phyloP scores from a whole-genome alignment of 345 rosid species.

The Euphorbia peplus region DNA sequence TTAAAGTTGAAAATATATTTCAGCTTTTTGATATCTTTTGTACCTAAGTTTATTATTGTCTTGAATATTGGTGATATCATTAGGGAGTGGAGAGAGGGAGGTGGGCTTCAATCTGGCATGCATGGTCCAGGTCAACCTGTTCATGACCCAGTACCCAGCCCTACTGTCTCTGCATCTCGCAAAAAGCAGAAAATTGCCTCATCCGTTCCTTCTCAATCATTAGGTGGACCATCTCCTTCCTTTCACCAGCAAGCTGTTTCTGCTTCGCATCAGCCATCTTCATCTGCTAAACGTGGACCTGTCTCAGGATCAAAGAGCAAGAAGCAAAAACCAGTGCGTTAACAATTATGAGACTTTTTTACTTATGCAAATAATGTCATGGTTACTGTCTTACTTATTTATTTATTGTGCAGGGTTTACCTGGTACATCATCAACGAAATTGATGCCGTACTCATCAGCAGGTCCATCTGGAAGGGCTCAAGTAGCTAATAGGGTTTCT shows the following conservation, averaged over 20 bases:
- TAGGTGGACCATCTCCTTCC: slow-evolving; percentile 52
- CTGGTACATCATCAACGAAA: slow-evolving; percentile 61
- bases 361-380: background rate
- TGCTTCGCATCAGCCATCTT: slow-evolving; percentile 54
- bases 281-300: slow-evolving; percentile 61
- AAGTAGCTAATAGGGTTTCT: slow-evolving; percentile 49
- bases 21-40: slow-evolving; percentile 10
- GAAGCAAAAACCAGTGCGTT: slow-evolving; percentile 74
- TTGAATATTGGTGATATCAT: slow-evolving; percentile 16
- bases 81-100: slow-evolving; percentile 91
- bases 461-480: slow-evolving; percentile 60
- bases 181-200: slow-evolving; percentile 67
- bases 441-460: slow-evolving; percentile 48
- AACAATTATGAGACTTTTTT: slow-evolving; percentile 3
- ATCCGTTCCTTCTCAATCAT: slow-evolving; percentile 58
- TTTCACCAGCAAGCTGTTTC: slow-evolving; percentile 57
- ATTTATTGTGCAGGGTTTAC: slow-evolving; percentile 45
- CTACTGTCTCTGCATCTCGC: slow-evolving; percentile 68
- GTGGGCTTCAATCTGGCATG: slow-evolving; percentile 58
- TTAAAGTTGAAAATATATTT: slow-evolving; percentile 1
- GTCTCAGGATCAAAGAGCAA: slow-evolving; percentile 55
- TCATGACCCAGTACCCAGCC: slow-evolving; percentile 70
- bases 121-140: slow-evolving; percentile 46
- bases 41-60: slow-evolving; percentile 3
- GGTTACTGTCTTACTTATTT: background rate